phyloP scores from a whole-genome alignment of 805 yeast species.

The Metschnikowia cerradonensis region DNA sequence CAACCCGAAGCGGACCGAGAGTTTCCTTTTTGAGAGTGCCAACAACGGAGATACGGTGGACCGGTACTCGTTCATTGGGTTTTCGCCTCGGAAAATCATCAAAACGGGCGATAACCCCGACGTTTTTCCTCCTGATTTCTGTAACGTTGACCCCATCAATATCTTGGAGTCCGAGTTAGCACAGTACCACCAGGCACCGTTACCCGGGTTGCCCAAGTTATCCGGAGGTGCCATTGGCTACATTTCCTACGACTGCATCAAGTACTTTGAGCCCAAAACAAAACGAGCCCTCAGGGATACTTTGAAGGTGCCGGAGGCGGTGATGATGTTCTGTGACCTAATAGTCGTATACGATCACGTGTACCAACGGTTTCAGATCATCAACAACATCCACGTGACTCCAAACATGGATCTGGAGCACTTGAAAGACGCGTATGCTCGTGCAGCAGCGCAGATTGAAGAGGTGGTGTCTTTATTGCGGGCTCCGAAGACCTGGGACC shows the following conservation, averaged over 20 bases:
- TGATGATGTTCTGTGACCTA: slow-evolving; percentile 85
- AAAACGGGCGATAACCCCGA: slow-evolving; percentile 68
- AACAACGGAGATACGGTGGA: slow-evolving; percentile 84
- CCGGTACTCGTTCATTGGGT: slow-evolving; percentile 88
- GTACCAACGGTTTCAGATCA: slow-evolving; percentile 86
- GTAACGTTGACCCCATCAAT: slow-evolving; percentile 74
- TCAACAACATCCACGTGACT: slow-evolving; percentile 64
- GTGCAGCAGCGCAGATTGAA: slow-evolving; percentile 57
- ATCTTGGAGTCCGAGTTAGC: slow-evolving; percentile 72
- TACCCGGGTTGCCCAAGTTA: slow-evolving; percentile 78
- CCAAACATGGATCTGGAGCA: slow-evolving; percentile 26
- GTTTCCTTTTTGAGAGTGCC: slow-evolving; percentile 87
- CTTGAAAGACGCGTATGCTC: slow-evolving; percentile 42
- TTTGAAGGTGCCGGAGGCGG: slow-evolving; percentile 84
- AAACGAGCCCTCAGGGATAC: slow-evolving; percentile 71
- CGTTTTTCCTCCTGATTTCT: slow-evolving; percentile 21
- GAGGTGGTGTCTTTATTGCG: slow-evolving; percentile 48
- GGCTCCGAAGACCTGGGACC: slow-evolving; percentile 40
- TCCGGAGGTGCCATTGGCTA: slow-evolving; percentile 98
- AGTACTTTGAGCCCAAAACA: slow-evolving; percentile 93
- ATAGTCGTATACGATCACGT: slow-evolving; percentile 93
- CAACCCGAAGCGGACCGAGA: slow-evolving; percentile 49
- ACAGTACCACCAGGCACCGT: slow-evolving; percentile 59
- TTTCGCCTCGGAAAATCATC: slow-evolving; percentile 75
- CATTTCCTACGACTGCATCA: slow-evolving; percentile 92